These are phyloP conservation scores for Trametes coccinea DNA, from an alignment of 768 basidiomycete species.

Conservation along the genomic window DNA sequence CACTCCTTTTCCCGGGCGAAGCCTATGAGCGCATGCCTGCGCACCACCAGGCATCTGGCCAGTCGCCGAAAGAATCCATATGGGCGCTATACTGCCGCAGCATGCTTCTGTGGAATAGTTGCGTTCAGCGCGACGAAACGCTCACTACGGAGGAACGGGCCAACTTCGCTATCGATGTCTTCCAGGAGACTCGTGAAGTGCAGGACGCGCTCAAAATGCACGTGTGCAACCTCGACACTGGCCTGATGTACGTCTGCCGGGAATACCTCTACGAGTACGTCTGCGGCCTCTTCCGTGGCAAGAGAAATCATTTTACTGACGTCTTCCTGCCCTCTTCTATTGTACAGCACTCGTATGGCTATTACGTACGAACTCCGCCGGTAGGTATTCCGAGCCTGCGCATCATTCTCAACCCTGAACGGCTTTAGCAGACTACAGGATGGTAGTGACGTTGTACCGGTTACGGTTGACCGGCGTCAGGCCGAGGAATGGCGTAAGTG, in stretches of 20 bases:
- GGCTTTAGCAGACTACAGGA: slow-evolving; percentile 50
- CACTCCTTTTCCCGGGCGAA: slow-evolving; percentile 75
- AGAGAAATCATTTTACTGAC: slow-evolving; percentile 6
- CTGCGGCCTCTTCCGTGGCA: slow-evolving; percentile 3
- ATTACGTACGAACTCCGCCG: slow-evolving; percentile 64
- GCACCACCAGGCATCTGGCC: slow-evolving; percentile 39
- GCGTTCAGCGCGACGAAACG: slow-evolving; percentile 47
- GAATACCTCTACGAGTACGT: slow-evolving; percentile 78
- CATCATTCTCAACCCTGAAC: slow-evolving; percentile 22
- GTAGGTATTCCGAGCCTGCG: slow-evolving; percentile 42
- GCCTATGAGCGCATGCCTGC: slow-evolving; percentile 48
- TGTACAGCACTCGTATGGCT: slow-evolving; percentile 59
- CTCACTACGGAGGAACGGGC: slow-evolving; percentile 54
- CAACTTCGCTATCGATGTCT: slow-evolving; percentile 60
- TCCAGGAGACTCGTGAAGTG: slow-evolving; percentile 65
- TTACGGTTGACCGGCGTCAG: slow-evolving; percentile 67
- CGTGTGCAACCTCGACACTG: slow-evolving; percentile 68
- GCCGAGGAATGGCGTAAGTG: slow-evolving; percentile 79
- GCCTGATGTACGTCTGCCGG: slow-evolving; percentile 63
- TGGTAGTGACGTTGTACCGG: slow-evolving; percentile 41
- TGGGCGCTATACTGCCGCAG: slow-evolving; percentile 83
- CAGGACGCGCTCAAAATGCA: slow-evolving; percentile 69
- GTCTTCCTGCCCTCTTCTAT: slow-evolving; percentile 20
- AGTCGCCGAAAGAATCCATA: slow-evolving; percentile 71
- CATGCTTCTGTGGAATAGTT: slow-evolving; percentile 81